These are phyloP conservation scores for Aspergillus sp. DNA, from an alignment of 2,329 filamentous ascomycete genomes.

Conservation along the genomic window DNA sequence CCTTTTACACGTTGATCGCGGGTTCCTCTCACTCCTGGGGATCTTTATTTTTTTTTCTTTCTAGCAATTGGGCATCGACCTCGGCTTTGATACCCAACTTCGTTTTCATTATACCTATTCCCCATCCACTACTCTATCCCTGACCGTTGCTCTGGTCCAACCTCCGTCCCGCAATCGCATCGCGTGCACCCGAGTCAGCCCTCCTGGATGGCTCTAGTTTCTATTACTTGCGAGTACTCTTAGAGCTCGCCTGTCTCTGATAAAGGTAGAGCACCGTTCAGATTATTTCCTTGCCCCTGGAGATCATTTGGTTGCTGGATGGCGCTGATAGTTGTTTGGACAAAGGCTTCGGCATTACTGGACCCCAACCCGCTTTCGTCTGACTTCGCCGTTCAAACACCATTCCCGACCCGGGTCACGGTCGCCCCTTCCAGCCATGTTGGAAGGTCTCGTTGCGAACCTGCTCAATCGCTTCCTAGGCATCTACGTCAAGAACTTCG, in stretches of 20 bases:
- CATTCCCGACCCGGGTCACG: constrained; percentile 62
- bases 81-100: constrained; percentile 16
- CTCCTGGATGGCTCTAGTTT: constrained; percentile 21
- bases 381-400: constrained; percentile 9
- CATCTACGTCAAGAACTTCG: constrained; percentile 99
- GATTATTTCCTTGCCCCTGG: constrained; percentile 5
- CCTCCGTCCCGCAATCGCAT: constrained; percentile 5
- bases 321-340: constrained; percentile 5
- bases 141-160: neutral
- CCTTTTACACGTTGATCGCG: too few relatives aligned
- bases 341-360: constrained; percentile 5
- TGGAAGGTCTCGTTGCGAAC: constrained; percentile 93
- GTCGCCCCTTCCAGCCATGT: constrained; percentile 60
- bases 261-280: constrained; percentile 7
- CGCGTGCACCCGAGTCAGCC: constrained; percentile 15
- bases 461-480: constrained; percentile 98
- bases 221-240: constrained; percentile 11
- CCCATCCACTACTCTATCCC: constrained; percentile 6
- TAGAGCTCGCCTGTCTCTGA: constrained; percentile 11
- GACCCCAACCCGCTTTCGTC: constrained; percentile 3
- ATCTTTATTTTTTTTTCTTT: constrained; percentile 2
- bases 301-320: neutral
- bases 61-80: constrained; percentile 15
- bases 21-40: neutral
- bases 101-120: constrained; percentile 4